A percentile compares a stretch with the other conserved stretches of the same genome.
phyloP scores from a whole-genome alignment of 1,284 basidiomycete species.

The Sporisorium scitamineum region DNA sequence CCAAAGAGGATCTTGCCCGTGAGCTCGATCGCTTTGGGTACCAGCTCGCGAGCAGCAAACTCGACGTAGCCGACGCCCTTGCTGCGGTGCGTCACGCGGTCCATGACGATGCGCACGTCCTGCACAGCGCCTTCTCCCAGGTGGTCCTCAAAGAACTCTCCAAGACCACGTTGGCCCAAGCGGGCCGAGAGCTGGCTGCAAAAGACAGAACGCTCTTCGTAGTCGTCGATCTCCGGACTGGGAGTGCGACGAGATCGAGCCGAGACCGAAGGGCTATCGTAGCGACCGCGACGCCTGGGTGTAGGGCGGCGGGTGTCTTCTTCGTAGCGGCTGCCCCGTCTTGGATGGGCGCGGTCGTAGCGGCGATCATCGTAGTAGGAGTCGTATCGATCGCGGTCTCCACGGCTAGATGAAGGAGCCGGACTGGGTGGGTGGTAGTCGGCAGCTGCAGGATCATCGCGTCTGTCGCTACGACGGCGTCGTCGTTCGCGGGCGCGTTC shows the following conservation, averaged over 20 bases:
- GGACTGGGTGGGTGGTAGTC: constrained; percentile 29
- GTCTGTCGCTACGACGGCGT: constrained; percentile 42
- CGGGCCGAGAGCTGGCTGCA: constrained; percentile 96
- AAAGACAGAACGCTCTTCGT: constrained; percentile 94
- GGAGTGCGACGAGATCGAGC: constrained; percentile 44
- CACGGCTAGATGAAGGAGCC: constrained; percentile 30
- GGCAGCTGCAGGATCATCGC: constrained; percentile 18
- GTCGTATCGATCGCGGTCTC: constrained; percentile 36
- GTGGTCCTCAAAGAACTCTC: constrained; percentile 98
- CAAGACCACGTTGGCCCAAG: constrained; percentile 93
- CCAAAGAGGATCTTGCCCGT: constrained; percentile 97
- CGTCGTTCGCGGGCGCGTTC: constrained; percentile 71
- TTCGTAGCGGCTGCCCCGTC: constrained; percentile 29
- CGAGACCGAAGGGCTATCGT: constrained; percentile 34
- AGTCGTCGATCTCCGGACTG: constrained; percentile 66
- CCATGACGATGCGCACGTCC: constrained; percentile 94
- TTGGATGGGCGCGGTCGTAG: constrained; percentile 27
- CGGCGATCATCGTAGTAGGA: constrained; percentile 49
- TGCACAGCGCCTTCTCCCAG: constrained; percentile 87
- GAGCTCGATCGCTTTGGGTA: constrained; percentile 87
- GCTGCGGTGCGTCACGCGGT: constrained; percentile 88
- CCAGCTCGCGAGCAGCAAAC: constrained; percentile 86
- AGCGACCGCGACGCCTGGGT: constrained; percentile 28
- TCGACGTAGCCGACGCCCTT: constrained; percentile 99
- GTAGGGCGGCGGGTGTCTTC: constrained; percentile 26